These are phyloP conservation scores for Penicillium sp. DNA, from an alignment of 2,329 filamentous ascomycete genomes.

Conservation along the genomic window DNA sequence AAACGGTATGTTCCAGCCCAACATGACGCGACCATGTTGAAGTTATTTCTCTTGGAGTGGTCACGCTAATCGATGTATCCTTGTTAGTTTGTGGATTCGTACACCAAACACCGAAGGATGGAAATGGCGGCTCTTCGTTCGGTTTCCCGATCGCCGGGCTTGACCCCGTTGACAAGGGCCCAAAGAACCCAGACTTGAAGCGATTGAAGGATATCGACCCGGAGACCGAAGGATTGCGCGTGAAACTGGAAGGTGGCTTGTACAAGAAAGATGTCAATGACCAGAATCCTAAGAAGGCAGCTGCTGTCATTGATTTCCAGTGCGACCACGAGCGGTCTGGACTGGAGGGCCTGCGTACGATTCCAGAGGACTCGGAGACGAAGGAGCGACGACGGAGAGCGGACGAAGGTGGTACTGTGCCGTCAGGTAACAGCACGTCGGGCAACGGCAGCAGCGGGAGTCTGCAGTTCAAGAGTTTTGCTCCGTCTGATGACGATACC, in stretches of 20 bases:
- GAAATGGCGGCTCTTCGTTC: constrained; percentile 51
- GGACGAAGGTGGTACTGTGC: constrained; percentile 13
- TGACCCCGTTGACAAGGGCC: constrained; percentile 52
- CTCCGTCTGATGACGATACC: constrained; percentile 54
- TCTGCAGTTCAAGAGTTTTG: constrained; percentile 75
- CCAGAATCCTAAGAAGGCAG: constrained; percentile 56
- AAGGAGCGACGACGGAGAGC: constrained; percentile 9
- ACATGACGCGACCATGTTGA: background rate
- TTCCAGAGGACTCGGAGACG: constrained; percentile 15
- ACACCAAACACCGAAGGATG: constrained; percentile 51
- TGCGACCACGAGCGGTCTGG: constrained; percentile 74
- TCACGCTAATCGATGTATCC: background rate
- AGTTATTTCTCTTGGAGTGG: background rate
- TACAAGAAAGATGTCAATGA: constrained; percentile 50
- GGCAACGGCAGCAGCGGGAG: constrained; percentile 54
- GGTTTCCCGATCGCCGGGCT: constrained; percentile 74
- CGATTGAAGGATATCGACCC: constrained; percentile 66
- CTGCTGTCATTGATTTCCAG: constrained; percentile 76
- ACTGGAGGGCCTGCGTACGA: constrained; percentile 54
- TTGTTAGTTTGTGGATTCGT: constrained; percentile 71
- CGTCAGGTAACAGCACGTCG: constrained; percentile 1
- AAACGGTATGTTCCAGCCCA: constrained; percentile 31
- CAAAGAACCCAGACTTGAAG: constrained; percentile 60
- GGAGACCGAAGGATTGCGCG: constrained; percentile 67
- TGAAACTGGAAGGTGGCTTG: constrained; percentile 63